Conservation (phyloP, 73 alveolate genomes). For the Halteria grandinella region DNA sequence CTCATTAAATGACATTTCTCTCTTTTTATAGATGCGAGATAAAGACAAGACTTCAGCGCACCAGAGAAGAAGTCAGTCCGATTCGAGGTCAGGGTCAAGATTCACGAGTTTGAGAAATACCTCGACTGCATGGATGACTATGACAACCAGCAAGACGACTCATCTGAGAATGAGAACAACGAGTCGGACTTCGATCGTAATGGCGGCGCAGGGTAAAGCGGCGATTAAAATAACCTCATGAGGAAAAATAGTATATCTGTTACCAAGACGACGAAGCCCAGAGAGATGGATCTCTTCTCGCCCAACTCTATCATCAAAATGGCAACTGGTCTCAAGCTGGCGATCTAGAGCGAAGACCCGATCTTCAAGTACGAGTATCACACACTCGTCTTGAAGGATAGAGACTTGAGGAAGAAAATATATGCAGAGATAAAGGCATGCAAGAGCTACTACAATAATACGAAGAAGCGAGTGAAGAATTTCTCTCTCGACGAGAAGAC, state of each 20-base stretch:
- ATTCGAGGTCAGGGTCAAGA: background rate
- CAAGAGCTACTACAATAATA: too few relatives aligned
- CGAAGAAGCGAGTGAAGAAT: too few relatives aligned
- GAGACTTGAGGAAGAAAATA: conserved; percentile 19
- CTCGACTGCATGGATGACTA: too few relatives aligned
- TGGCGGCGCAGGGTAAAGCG: background rate
- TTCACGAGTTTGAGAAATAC: conserved; percentile 46
- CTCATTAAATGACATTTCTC: too few relatives aligned
- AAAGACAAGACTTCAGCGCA: too few relatives aligned
- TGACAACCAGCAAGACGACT: conserved; percentile 11
- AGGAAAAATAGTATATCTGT: conserved; percentile 9
- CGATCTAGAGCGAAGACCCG: conserved; percentile 40
- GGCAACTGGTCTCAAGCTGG: conserved; percentile 22
- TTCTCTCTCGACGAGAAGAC: too few relatives aligned
- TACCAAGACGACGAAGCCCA: conserved; percentile 18
- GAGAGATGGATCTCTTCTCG: too few relatives aligned
- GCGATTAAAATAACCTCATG: conserved; percentile 10
- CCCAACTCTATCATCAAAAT: too few relatives aligned
- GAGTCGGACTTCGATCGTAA: conserved; percentile 11
- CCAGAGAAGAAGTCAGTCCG: conserved; percentile 28
- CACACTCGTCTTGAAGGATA: conserved; percentile 20
- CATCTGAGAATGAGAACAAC: conserved; percentile 12
- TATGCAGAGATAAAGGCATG: conserved; percentile 25
- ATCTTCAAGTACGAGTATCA: conserved; percentile 30
- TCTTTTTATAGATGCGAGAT: too few relatives aligned